Conservation (phyloP, 192 early-diverging fungal genomes). For the Podila clonocystis region DNA sequence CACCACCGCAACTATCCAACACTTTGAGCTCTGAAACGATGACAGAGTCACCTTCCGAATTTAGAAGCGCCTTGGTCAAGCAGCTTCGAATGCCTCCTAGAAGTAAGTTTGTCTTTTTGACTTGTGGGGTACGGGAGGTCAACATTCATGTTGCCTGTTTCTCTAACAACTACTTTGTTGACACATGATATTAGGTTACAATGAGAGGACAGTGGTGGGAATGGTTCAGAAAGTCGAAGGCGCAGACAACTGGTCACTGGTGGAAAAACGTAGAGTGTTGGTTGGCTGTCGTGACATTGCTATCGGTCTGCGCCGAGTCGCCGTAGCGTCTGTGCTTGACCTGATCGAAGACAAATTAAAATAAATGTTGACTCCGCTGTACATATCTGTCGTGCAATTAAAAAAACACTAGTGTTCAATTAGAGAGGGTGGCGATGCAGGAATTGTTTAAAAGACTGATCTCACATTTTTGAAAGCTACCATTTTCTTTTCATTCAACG, state of each 20-base stretch:
- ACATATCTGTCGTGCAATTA: neutral
- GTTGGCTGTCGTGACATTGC: slow-evolving; percentile 12
- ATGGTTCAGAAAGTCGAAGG: slow-evolving; percentile 17
- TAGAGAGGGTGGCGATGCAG: no score
- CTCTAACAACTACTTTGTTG: neutral
- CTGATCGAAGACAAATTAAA: neutral
- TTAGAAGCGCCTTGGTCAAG: slow-evolving; percentile 10
- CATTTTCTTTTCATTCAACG: neutral
- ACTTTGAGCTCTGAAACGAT: neutral
- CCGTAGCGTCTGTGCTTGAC: slow-evolving; percentile 16
- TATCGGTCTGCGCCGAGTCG: slow-evolving; percentile 17
- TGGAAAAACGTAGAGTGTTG: slow-evolving; percentile 20
- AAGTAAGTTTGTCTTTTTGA: slow-evolving; percentile 1
- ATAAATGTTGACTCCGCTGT: slow-evolving; percentile 9
- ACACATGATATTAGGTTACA: slow-evolving; percentile 9
- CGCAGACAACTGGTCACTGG: slow-evolving; percentile 25
- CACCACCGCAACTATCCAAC: neutral
- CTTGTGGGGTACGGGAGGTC: neutral
- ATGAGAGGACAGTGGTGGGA: slow-evolving; percentile 11
- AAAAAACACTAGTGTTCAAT: no score
- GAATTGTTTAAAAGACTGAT: no score
- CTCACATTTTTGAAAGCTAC: no score
- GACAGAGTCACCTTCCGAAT: slow-evolving; percentile 1
- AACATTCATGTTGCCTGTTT: neutral
- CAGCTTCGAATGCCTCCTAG: slow-evolving; percentile 25